These are phyloP conservation scores for Teunomyces lycoperdinae DNA, from an alignment of 805 yeast genomes.

Conservation along the genomic window DNA sequence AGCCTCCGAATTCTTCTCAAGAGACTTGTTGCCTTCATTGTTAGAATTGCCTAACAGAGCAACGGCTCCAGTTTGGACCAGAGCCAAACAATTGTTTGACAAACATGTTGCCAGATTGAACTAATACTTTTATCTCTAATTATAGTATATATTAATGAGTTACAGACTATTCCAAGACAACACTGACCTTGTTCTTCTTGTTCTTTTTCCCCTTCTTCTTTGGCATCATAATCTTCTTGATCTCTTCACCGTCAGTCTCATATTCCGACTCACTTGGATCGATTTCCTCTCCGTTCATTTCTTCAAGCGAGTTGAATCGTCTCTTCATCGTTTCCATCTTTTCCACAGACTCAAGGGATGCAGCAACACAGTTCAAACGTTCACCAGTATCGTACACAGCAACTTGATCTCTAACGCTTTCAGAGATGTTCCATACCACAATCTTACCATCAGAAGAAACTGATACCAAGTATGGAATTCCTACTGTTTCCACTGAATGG, in stretches of 20 bases:
- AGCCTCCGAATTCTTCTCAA: slow-evolving; percentile 87
- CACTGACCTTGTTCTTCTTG: slow-evolving; percentile 29
- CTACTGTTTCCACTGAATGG: slow-evolving; percentile 32
- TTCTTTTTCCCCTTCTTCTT: slow-evolving; percentile 41
- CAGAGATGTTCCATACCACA: slow-evolving; percentile 75
- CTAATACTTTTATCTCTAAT: not conserved
- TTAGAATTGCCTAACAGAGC: slow-evolving; percentile 79
- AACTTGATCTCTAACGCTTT: slow-evolving; percentile 64
- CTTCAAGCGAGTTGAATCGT: slow-evolving; percentile 37
- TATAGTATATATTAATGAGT: not conserved
- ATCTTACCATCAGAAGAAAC: slow-evolving; percentile 92
- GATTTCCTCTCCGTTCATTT: slow-evolving; percentile 12
- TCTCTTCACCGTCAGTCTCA: slow-evolving; percentile 71
- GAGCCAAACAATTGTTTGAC: slow-evolving; percentile 80
- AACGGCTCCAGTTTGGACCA: slow-evolving; percentile 86
- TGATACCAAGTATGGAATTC: slow-evolving; percentile 57
- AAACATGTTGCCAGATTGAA: slow-evolving; percentile 75
- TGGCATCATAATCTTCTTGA: slow-evolving; percentile 56
- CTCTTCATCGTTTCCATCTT: slow-evolving; percentile 67
- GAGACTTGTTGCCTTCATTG: slow-evolving; percentile 85
- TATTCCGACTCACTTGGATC: slow-evolving; percentile 61
- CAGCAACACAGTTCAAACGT: slow-evolving; percentile 80
- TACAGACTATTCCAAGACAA: slow-evolving; percentile 50
- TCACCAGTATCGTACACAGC: slow-evolving; percentile 92
- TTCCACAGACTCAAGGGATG: slow-evolving; percentile 76